Conservation (phyloP, 768 basidiomycete species). For the Kwoniella botswanensis region DNA sequence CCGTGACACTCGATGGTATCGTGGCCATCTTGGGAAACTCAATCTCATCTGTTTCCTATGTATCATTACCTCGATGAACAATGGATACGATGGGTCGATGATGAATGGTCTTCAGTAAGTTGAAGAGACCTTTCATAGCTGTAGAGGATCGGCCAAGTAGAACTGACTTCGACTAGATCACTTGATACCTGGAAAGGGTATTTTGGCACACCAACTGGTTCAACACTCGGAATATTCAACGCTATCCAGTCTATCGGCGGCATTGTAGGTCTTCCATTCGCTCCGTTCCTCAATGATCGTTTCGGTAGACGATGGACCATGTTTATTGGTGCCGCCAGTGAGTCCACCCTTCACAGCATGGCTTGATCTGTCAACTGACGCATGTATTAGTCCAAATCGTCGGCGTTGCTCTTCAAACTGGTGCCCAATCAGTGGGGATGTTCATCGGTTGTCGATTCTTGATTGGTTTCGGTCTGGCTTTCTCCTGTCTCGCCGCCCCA, state of each 20-base stretch:
- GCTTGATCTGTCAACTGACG: background rate
- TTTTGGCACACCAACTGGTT: slow-evolving; percentile 63
- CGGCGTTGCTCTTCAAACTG: slow-evolving; percentile 67
- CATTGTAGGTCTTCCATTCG: slow-evolving; percentile 65
- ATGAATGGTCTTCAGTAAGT: slow-evolving; percentile 62
- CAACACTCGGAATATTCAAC: slow-evolving; percentile 55
- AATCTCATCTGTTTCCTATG: slow-evolving; percentile 61
- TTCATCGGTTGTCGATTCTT: slow-evolving; percentile 64
- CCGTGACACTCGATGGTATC: slow-evolving; percentile 44
- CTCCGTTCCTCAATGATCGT: slow-evolving; percentile 62
- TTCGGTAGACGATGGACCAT: slow-evolving; percentile 66
- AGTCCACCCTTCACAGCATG: background rate
- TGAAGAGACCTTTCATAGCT: background rate
- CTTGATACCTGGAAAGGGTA: slow-evolving; percentile 68
- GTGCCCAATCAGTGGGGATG: slow-evolving; percentile 60
- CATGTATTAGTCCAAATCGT: slow-evolving; percentile 67
- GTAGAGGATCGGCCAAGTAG: no score
- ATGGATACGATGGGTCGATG: slow-evolving; percentile 63
- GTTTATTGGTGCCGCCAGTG: slow-evolving; percentile 53
- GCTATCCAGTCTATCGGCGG: slow-evolving; percentile 70
- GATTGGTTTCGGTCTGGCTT: slow-evolving; percentile 65
- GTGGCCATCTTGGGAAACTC: slow-evolving; percentile 31
- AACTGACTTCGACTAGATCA: slow-evolving; percentile 58
- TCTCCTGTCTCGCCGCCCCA: slow-evolving; percentile 74
- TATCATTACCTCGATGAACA: slow-evolving; percentile 69